phyloP scores from a whole-genome alignment of 1,284 basidiomycete species.

The Coniferiporia sulphurascens region DNA sequence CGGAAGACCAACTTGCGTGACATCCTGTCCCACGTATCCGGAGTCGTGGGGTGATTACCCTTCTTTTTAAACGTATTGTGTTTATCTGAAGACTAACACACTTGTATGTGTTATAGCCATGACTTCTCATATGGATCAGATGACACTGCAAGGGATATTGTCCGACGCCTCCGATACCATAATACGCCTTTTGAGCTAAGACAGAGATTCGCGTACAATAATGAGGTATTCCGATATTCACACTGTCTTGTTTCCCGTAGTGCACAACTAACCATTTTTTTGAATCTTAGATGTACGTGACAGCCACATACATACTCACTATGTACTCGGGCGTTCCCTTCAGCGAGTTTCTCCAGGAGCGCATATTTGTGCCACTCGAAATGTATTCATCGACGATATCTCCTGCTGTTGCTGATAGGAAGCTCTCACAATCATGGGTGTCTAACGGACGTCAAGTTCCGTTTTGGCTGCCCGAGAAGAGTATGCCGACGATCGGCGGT shows the following conservation, averaged over 20 bases:
- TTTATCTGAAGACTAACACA: too few species aligned
- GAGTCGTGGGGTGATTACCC: constrained; percentile 19
- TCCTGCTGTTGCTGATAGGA: constrained; percentile 29
- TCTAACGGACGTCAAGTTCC: constrained; percentile 26
- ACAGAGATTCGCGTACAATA: constrained; percentile 41
- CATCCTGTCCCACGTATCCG: constrained; percentile 25
- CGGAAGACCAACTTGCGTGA: constrained; percentile 35
- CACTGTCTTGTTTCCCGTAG: background rate
- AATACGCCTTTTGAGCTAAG: constrained; percentile 37
- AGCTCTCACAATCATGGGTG: constrained; percentile 30
- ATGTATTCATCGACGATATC: constrained; percentile 43
- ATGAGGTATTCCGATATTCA: constrained; percentile 28
- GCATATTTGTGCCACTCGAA: constrained; percentile 39
- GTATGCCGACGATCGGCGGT: constrained; percentile 30
- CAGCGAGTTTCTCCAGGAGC: constrained; percentile 35
- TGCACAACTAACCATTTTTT: background rate
- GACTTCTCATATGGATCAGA: constrained; percentile 10
- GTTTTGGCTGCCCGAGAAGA: constrained; percentile 25
- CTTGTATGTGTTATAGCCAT: background rate
- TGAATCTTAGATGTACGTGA: constrained; percentile 27
- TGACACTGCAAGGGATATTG: constrained; percentile 5
- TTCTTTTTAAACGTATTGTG: too few species aligned
- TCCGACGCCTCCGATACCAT: constrained; percentile 29
- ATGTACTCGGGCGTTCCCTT: constrained; percentile 27
- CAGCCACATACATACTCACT: constrained; percentile 34